These are phyloP conservation scores for Lecanicillium sp. DNA, from an alignment of 2,329 filamentous ascomycete genomes.

Conservation along the genomic window DNA sequence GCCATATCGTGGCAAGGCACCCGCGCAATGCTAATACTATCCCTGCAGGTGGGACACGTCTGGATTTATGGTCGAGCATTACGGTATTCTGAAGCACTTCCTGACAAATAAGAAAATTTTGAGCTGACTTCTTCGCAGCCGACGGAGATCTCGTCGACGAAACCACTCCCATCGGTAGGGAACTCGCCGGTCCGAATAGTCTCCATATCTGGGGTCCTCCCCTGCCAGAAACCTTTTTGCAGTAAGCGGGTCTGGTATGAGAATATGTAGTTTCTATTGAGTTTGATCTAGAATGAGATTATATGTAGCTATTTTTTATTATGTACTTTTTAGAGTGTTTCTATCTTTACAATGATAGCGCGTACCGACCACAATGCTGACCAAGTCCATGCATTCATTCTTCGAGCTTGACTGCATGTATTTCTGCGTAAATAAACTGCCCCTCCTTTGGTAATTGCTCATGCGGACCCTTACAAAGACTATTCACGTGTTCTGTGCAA, in stretches of 20 bases:
- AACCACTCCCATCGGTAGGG: not conserved
- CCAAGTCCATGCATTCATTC: no score
- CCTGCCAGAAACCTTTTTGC: not conserved
- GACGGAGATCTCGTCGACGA: conserved; percentile 1
- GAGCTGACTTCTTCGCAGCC: not conserved
- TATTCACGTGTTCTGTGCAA: no score
- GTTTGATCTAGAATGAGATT: no score
- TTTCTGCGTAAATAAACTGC: no score
- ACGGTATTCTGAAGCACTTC: not conserved
- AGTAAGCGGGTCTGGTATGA: not conserved
- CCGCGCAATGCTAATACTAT: not conserved
- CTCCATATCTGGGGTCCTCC: conserved; percentile 1
- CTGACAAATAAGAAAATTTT: not conserved
- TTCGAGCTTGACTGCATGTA: no score
- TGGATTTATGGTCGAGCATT: not conserved
- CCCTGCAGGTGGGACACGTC: not conserved
- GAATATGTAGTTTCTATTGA: not conserved
- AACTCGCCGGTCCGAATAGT: not conserved
- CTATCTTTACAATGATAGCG: no score
- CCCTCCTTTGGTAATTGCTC: no score
- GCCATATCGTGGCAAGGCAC: not conserved
- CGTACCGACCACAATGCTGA: no score
- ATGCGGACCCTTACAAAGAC: no score
- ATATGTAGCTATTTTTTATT: no score
- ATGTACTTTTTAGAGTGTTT: no score